A percentile compares a stretch with the other conserved stretches of the same genome.
Evolutionary conservation across 768 basidiomycete genomes (phyloP).

Genomic region (Chiua virens): DNA sequence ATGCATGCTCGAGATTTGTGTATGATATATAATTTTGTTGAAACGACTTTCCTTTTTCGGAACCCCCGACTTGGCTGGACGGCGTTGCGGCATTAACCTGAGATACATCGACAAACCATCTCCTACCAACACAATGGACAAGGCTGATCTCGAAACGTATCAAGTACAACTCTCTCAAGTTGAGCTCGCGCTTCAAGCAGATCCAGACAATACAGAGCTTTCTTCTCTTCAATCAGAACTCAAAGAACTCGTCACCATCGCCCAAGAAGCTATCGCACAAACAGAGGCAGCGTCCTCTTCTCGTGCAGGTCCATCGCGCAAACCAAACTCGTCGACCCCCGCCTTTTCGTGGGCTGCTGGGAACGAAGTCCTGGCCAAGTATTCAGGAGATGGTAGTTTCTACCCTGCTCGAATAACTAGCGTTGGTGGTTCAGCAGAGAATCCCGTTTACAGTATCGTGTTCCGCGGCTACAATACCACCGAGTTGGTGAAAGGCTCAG

Average conservation of each 20-base stretch:
- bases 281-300: conserved; percentile 61
- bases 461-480: conserved; percentile 93
- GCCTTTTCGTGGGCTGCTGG: conserved; percentile 71
- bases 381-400: conserved; percentile 80
- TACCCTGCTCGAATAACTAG: conserved; percentile 89
- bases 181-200: conserved; percentile 71
- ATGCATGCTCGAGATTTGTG: too few species aligned
- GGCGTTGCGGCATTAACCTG: too few species aligned
- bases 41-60: conserved; percentile 18
- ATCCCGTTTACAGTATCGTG: conserved; percentile 83
- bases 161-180: conserved; percentile 90
- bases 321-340: conserved; percentile 49
- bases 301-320: conserved; percentile 58
- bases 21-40: too few species aligned
- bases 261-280: conserved; percentile 69
- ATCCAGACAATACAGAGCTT: conserved; percentile 75
- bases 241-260: conserved; percentile 79
- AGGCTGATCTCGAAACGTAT: conserved; percentile 83
- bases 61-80: too few species aligned
- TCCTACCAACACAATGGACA: conserved; percentile 36
- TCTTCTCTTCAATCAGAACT: conserved; percentile 73
- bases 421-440: conserved; percentile 77
- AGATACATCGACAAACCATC: too few species aligned
- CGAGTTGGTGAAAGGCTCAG: conserved; percentile 72
- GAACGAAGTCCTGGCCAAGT: conserved; percentile 84